These are phyloP conservation scores for Curvularia sp. DNA, from an alignment of 2,329 filamentous ascomycete genomes.

Conservation along the genomic window DNA sequence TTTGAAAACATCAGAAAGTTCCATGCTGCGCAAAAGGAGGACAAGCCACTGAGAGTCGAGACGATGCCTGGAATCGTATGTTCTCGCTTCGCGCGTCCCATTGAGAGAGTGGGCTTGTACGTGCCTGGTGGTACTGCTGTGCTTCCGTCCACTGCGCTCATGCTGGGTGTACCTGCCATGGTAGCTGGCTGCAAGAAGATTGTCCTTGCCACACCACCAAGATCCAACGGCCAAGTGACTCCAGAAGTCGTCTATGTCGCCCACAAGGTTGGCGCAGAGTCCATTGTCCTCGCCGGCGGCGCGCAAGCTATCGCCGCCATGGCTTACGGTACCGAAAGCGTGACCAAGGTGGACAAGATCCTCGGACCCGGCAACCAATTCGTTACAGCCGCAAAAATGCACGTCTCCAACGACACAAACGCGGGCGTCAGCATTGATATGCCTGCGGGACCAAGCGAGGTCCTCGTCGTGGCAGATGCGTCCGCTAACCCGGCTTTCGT, in stretches of 20 bases:
- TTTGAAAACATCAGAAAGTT: constrained; percentile 95
- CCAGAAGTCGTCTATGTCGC: constrained; percentile 98
- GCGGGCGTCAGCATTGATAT: constrained; percentile 97
- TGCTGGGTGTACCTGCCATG: constrained; percentile 97
- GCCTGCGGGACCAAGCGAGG: constrained; percentile 95
- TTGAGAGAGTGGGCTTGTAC: constrained; percentile 95
- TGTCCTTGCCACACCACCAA: constrained; percentile 88
- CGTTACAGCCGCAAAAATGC: constrained; percentile 98
- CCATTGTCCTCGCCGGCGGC: constrained; percentile 93
- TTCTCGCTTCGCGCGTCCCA: constrained; percentile 88
- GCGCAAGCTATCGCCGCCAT: constrained; percentile 95
- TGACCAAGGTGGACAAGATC: constrained; percentile 98
- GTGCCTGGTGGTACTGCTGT: constrained; percentile 96
- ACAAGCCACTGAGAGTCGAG: constrained; percentile 82
- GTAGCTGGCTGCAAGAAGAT: constrained; percentile 97
- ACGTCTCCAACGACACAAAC: constrained; percentile 95
- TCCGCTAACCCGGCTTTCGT: constrained; percentile 92
- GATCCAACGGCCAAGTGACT: constrained; percentile 86
- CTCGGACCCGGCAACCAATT: constrained; percentile 98
- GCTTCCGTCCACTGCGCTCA: constrained; percentile 94
- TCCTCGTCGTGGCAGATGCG: constrained; percentile 92
- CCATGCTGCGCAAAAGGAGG: constrained; percentile 88
- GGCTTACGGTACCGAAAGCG: constrained; percentile 94
- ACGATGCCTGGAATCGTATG: constrained; percentile 98
- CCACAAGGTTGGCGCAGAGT: constrained; percentile 94